A percentile compares a stretch with the other conserved stretches of the same genome.
These are phyloP conservation scores for Stramenopiles sp. DNA, from an alignment of 352 stramenopile species.

Conservation along the genomic window DNA sequence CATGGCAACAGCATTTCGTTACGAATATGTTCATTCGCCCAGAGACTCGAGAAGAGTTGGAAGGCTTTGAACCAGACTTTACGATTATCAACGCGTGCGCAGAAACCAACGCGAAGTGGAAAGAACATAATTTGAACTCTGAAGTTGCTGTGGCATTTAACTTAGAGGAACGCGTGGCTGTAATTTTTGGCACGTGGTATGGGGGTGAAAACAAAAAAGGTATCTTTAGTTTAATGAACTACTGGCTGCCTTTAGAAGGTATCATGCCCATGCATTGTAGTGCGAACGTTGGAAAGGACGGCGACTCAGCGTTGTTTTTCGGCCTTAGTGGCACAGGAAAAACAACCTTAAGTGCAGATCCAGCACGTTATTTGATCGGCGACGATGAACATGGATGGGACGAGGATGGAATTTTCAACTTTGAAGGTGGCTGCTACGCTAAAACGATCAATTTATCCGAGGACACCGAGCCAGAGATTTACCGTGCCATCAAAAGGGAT, in stretches of 20 bases:
- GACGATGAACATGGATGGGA: constrained; percentile 96
- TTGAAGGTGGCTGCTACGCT: constrained; percentile 95
- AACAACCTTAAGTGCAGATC: constrained; percentile 70
- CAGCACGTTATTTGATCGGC: constrained; percentile 69
- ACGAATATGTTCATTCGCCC: constrained; percentile 86
- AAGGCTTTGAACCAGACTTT: constrained; percentile 84
- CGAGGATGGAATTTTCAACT: constrained; percentile 94
- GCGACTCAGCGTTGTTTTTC: constrained; percentile 92
- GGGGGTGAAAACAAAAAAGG: constrained; percentile 97
- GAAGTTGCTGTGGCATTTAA: constrained; percentile 92
- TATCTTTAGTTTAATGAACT: constrained; percentile 97
- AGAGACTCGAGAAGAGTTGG: constrained; percentile 51
- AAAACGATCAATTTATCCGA: constrained; percentile 92
- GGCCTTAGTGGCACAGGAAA: constrained; percentile 82
- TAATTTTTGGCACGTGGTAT: constrained; percentile 89
- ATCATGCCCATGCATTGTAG: constrained; percentile 95
- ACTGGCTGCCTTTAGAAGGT: constrained; percentile 77
- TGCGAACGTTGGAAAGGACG: constrained; percentile 82
- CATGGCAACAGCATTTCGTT: constrained; percentile 93
- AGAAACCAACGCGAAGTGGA: constrained; percentile 74
- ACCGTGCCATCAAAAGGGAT: constrained; percentile 81
- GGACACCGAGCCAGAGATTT: constrained; percentile 94
- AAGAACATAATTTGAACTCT: constrained; percentile 75
- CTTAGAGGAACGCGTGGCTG: constrained; percentile 75
- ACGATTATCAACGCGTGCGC: constrained; percentile 94